phyloP scores from a whole-genome alignment of 2,329 filamentous ascomycete species.

The Didymella arachidicola region DNA sequence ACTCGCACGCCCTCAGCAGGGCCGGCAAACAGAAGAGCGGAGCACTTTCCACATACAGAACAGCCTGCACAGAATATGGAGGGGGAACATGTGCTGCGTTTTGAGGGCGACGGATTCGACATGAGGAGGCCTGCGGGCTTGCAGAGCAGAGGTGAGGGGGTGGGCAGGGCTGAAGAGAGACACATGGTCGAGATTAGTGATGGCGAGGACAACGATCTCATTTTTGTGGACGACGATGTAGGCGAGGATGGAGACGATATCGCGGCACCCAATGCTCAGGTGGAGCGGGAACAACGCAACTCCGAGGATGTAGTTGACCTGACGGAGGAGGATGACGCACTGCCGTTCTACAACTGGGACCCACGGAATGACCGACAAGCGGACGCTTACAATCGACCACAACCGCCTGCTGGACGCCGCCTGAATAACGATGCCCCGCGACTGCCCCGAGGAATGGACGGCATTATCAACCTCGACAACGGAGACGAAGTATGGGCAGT shows the following conservation, averaged over 20 bases:
- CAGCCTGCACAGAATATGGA: constrained; percentile 37
- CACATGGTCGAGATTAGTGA: constrained; percentile 16
- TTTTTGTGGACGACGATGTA: constrained; percentile 5
- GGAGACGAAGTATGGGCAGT: constrained; percentile 34
- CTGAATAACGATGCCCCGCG: constrained; percentile 10
- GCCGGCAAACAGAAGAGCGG: constrained; percentile 23
- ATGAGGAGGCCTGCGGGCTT: constrained; percentile 60
- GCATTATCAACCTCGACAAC: constrained; percentile 54
- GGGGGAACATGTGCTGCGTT: constrained; percentile 36
- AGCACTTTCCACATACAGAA: constrained; percentile 30
- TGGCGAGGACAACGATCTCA: constrained; percentile 17
- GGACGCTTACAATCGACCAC: not conserved
- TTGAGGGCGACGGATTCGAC: constrained; percentile 63
- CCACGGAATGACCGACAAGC: constrained; percentile 2
- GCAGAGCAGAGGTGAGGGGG: constrained; percentile 19
- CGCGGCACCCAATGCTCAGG: constrained; percentile 17
- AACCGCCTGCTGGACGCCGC: not conserved
- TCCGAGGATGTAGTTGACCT: constrained; percentile 42
- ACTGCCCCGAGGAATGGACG: constrained; percentile 53
- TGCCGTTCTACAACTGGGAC: constrained; percentile 3
- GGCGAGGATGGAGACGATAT: constrained; percentile 18
- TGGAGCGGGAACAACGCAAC: constrained; percentile 19
- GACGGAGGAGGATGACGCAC: constrained; percentile 35
- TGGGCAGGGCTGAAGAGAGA: constrained; percentile 1
- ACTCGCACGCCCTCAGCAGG: constrained; percentile 11